These are phyloP conservation scores for Phytophthora quininea DNA, from an alignment of 352 stramenopile genomes.

Conservation along the genomic window DNA sequence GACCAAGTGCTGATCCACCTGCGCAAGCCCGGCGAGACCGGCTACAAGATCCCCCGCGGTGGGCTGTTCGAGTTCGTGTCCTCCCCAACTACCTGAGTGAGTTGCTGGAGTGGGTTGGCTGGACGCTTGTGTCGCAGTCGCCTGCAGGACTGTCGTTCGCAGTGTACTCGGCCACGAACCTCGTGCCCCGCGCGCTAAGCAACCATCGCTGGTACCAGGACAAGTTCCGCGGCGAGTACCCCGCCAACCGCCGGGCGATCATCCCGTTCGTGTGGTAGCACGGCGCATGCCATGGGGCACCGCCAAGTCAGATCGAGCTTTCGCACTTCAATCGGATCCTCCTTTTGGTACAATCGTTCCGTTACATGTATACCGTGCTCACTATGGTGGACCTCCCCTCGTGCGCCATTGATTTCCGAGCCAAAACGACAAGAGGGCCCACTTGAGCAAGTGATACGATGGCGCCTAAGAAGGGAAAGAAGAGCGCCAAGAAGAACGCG, in stretches of 20 bases:
- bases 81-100: conserved; percentile 80
- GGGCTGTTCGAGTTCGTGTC: conserved; percentile 77
- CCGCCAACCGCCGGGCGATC: conserved; percentile 38
- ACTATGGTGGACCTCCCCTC: neutral
- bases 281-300: no score
- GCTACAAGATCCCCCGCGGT: conserved; percentile 63
- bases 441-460: conserved; percentile 37
- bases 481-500: conserved; percentile 65
- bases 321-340: neutral
- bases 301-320: no score
- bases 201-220: conserved; percentile 65
- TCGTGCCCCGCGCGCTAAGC: conserved; percentile 50
- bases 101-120: conserved; percentile 77
- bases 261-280: conserved; percentile 48
- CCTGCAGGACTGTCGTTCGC: conserved; percentile 53
- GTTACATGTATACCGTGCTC: neutral
- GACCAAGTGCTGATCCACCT: conserved; percentile 75
- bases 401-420: conserved; percentile 38
- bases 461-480: conserved; percentile 84
- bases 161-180: conserved; percentile 58
- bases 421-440: neutral
- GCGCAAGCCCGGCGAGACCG: conserved; percentile 57
- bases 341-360: conserved; percentile 8
- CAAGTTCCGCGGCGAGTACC: conserved; percentile 58
- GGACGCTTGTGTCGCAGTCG: conserved; percentile 63